Base-by-base conservation (phyloP, 495 filamentous ascomycete species). In the Aspergillus biplanus region DNA sequence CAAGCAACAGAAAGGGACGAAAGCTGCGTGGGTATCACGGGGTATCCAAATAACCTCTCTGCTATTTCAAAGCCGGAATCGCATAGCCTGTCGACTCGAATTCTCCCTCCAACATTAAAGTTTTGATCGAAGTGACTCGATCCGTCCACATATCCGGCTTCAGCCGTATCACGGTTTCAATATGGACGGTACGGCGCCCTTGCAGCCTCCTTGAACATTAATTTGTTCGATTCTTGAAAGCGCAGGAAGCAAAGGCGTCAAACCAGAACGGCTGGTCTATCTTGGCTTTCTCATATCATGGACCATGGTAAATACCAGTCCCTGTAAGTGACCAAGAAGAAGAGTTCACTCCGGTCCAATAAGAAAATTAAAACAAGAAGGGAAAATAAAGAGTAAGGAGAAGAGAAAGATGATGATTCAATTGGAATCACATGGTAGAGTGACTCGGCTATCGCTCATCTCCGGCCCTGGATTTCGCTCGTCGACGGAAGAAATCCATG, bases 401-500 rank as follows among this genome's bases (percentile, higher is more conserved):
- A 15, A 33, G 56, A 44, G 6, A 50, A 50, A 9, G 16, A 21
- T 21, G 9, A 32, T n/a, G 35, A 56, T 55, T 54, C 42, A 52
- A 62, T 7, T 47, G 48, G 21, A 21, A 42, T 55, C 52, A 54
- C 31, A 54, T 33, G 52, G 7, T 27, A n/a, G 27, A 33, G 15
- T 18, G 34, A 13, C 37, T 33, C 18, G 13, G 53, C 75, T 73
- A 82, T 58, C 77, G 76, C 47, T 82, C 81, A 46, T 89, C 88
- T 44, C 86, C 88, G 60, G 81, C 86, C 62, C 89, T 77, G 53
- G 89, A 92, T 74, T 87, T 92, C 35, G 92, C 92, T 64, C 93
- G 84, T 71, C 93, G 81, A 69, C 95, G 85, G 80, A 99, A 99
- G 75, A 97, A 95, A 76, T 97, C 95, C 95, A 99, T 99, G 52